These are phyloP conservation scores for Penicillium sp. DNA, from an alignment of 2,329 filamentous ascomycete species.

Conservation along the genomic window DNA sequence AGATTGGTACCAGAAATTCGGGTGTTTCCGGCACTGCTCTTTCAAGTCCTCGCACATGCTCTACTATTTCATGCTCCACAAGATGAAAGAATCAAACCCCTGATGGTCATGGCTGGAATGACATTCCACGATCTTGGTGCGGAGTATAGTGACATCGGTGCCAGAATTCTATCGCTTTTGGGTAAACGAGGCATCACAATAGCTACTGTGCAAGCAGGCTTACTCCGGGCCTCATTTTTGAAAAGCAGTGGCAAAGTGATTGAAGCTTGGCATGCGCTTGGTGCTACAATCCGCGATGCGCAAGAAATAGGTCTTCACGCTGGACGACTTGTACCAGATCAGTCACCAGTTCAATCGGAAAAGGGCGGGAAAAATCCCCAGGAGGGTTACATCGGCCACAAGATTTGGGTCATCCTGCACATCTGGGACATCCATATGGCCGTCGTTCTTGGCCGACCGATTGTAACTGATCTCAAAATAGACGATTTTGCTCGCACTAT, in stretches of 20 bases:
- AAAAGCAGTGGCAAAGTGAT: conserved; percentile 26
- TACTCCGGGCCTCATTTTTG: conserved; percentile 24
- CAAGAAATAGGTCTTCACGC: conserved; percentile 26
- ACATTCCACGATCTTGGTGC: conserved; percentile 18
- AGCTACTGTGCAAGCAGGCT: conserved; percentile 17
- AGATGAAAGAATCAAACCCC: conserved; percentile 9
- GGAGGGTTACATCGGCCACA: conserved; percentile 12
- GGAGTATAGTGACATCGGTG: conserved; percentile 19
- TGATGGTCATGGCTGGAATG: conserved; percentile 15
- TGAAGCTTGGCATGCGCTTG: conserved; percentile 26
- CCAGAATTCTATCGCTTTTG: conserved; percentile 11
- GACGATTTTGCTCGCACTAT: conserved; percentile 14
- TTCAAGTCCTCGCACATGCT: conserved; percentile 24
- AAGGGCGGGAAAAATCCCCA: too few species aligned
- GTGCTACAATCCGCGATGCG: conserved; percentile 21
- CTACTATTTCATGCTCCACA: conserved; percentile 17
- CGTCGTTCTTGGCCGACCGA: conserved; percentile 24
- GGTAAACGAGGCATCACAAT: conserved; percentile 18
- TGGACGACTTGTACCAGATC: conserved; percentile 3
- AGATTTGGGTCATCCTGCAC: conserved; percentile 23
- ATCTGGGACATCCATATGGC: conserved; percentile 28
- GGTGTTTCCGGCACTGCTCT: conserved; percentile 20
- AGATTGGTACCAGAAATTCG: conserved; percentile 5
- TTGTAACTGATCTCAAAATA: conserved; percentile 16
- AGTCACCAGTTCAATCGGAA: too few species aligned